Base-by-base conservation (phyloP, 495 filamentous ascomycete genomes). In the Podospora conica region DNA sequence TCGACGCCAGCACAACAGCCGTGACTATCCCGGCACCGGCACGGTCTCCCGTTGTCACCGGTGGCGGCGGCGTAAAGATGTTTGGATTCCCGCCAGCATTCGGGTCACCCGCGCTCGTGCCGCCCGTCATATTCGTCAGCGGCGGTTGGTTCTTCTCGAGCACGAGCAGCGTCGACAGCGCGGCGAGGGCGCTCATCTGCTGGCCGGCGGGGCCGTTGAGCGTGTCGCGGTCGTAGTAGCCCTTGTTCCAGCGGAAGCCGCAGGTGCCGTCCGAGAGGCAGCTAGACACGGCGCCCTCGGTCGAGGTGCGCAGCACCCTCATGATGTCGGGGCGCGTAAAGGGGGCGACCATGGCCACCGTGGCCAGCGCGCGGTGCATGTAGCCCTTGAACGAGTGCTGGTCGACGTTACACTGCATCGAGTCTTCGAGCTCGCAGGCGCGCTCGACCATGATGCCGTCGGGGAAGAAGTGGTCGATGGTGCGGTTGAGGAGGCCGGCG, bases 331-430 rank as follows among this genome's bases (percentile, higher is more conserved):
- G 78, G 33, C 76, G 78, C 3, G 84, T 88, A 72, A 85, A 90
- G 3, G 92, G 91, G 0, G 88, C 90, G 54, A 93, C 75, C 67
- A 91, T 83, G 18, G 87, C 87, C 10, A 84, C 83, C 0, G 83
- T 80, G 9, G 86, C 89, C 72, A 96, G 83, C 84, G 91, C 92
- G 25, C 92, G 90, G 24, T 90, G 81, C 54, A 94, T 82, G 79
- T 93, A 96, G n/a, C 90, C 90, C 76, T 95, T 96, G 85, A 94
- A 96, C 20, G 88, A 91, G 55, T 83, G 84, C 78, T 92, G 90
- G 70, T 95, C 91, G 56, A 84, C 82, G 69, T 90, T 86, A 79
- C 91, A 93, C 5, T 79, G 77, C 18, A 72, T 57, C 11, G 63
- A 61, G 59, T 74, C 71, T 1, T 61, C 22, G 4, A 75, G 70